A percentile compares a stretch with the other conserved stretches of the same genome.
phyloP scores from a whole-genome alignment of 176 grass and related monocot species.

The Aegilops tauschii region DNA sequence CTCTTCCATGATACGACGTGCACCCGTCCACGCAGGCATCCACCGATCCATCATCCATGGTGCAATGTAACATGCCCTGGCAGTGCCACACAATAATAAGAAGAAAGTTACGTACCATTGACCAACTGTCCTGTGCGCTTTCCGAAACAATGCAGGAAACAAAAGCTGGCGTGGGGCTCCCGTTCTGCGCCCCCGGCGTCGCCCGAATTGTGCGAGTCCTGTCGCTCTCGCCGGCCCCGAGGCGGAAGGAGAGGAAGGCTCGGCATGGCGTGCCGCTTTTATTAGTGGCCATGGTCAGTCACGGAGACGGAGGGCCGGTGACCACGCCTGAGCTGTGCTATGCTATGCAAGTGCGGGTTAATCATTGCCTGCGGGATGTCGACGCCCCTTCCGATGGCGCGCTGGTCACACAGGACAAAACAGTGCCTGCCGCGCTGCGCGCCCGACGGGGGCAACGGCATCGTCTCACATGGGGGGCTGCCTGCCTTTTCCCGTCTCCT shows the following conservation, averaged over 20 bases:
- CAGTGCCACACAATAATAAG: neutral
- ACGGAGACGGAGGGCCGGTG: neutral
- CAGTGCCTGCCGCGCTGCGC: neutral
- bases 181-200: too few species aligned
- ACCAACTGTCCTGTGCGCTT: neutral
- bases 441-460: conserved; percentile 13
- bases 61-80: conserved; percentile 17
- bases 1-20: neutral
- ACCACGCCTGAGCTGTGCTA: neutral
- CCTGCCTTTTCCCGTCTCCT: conserved; percentile 23
- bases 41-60: neutral
- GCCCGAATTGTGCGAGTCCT: neutral
- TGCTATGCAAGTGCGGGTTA: neutral
- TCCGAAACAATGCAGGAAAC: neutral
- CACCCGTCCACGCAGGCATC: neutral
- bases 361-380: neutral
- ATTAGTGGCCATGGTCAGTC: neutral
- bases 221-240: neutral
- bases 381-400: conserved; percentile 14
- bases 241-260: neutral
- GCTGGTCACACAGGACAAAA: conserved; percentile 18
- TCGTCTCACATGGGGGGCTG: conserved; percentile 32
- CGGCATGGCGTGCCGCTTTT: neutral
- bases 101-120: neutral
- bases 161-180: neutral